Evolutionary conservation across 108 stramenopile genomes (phyloP), one percentile per base, ranked within the genome.

Genomic region (Nitzschia sp.): DNA sequence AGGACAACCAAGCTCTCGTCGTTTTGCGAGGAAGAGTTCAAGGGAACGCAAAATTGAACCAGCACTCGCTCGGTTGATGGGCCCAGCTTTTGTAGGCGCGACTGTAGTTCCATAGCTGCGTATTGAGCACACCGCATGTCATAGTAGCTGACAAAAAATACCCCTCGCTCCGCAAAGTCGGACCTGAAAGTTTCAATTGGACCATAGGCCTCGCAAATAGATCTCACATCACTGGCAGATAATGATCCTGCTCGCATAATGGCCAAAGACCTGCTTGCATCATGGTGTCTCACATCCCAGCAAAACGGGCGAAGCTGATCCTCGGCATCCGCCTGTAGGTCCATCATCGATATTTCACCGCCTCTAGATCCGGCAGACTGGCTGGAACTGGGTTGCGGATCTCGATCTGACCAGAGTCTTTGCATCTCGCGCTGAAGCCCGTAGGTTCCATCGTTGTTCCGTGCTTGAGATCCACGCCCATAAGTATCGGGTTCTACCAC

Each of bases 1-100:
- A 96, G 54, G 4, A 92, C 53, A 0, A 96, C 58, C 74, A 85
- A 73, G 63, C 87, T 85, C 68, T 96, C 94, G 72, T 96, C 94
- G 33, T 63, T 77, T 50, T 82, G 79, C 66, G 69, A 80, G 0
- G 92, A 93, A n/a, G 89, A 86, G 64, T 91, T 92, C 53, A 93
- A 71, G 0, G 94, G 90, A 2, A 91, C 79, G 68, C 91, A 93
- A 72, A 83, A 93, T 53, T 82, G 74, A 31, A 96, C 91, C 56
- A 78, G 59, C 55, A 88, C 63, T 35, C 45, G 61, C 27, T 81
- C 69, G 8, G 55, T 69, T 27, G 44, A 46, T 26, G 59, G 50
- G 8, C 71, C 58, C 13, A 34, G 45, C 1, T 71, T 16, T 36
- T 76, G 56, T 11, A 80, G 66, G 13, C 53, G 59, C 25, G 44